Evolutionary conservation across 2,329 filamentous ascomycete species (phyloP), one percentile per base, ranked within the genome.

Genomic region (Arachnomyces sp.): DNA sequence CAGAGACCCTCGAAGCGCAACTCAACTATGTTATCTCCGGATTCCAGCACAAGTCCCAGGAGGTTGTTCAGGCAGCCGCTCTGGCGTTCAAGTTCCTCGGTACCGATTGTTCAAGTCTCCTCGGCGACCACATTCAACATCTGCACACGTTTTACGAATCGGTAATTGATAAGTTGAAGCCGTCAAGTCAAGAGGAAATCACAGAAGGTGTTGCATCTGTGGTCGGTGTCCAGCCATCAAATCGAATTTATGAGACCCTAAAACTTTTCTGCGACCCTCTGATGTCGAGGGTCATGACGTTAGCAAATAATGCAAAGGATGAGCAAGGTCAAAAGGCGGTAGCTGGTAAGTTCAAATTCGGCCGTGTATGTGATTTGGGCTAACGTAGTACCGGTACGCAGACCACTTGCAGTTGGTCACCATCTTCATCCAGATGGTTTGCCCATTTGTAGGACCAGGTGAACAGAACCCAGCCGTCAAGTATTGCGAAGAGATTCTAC

Each of bases 31-130:
- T 98, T 55, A 89, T 94, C 49, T 84, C 82, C 3, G 92, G 89
- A 0, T 98, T 98, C 66, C 77, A 86, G 49, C 85, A 90, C 43
- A 78, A 81, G 31, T 94, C 89, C 0, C 84, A 82, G 54, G 93
- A 98, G 57, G 89, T 98, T 40, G 77, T 94, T 30, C 80, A 89
- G 47, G 92, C 90, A 14, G 86, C 92, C 13, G 92, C 92, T 4
- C 78, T 96, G 62, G 84, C 92, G 2, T 89, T 98, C 69, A 94
- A 93, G 55, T 98, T 92, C 69, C 89, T 98, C 65, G 96, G 93
- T 57, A 88, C 83, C 11, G 92, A 98, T 64, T 98, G 92, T 70
- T 87, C 84, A 50, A 79, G 87, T 55, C 73, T 94, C 28, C 74
- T 98, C 16, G 84, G 86, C 49, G 80, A 76, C 4, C 89, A 94